Conservation (phyloP, 148 eudicot genomes). For the Cornus kousa region DNA sequence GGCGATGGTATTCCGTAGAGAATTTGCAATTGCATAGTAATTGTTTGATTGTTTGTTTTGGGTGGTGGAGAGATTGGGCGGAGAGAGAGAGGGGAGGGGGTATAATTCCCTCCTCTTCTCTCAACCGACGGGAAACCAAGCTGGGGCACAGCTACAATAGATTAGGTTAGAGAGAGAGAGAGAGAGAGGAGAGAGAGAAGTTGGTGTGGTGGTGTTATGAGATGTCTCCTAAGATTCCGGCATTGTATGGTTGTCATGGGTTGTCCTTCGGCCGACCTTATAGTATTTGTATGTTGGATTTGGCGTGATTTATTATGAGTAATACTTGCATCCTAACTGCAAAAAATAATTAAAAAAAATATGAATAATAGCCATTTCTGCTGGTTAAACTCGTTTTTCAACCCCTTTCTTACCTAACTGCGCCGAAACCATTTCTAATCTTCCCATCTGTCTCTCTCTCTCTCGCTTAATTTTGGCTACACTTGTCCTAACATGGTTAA, state of each 20-base stretch:
- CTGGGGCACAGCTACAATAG: constrained; percentile 1
- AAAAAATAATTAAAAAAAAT: no score
- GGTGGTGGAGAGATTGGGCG: not conserved
- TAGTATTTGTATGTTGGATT: no score
- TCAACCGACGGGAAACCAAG: constrained; percentile 21
- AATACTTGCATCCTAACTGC: no score
- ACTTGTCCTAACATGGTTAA: not conserved
- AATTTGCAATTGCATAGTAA: constrained; percentile 21
- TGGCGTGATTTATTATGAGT: no score
- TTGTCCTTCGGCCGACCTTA: not conserved
- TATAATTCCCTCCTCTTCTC: constrained; percentile 27
- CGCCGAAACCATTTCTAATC: no score
- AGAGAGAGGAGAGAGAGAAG: not conserved
- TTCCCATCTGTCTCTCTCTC: no score
- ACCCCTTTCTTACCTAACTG: no score
- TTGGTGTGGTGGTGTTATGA: not conserved
- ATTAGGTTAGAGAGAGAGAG: not conserved
- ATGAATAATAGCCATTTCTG: no score
- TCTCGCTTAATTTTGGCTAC: no score
- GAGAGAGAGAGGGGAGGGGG: constrained; percentile 12
- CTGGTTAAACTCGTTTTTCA: no score
- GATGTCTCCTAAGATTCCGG: constrained; percentile 1
- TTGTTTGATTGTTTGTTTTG: not conserved
- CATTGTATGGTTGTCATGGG: not conserved
- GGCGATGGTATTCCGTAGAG: not conserved